These are phyloP conservation scores for Acanthamoeba healyi DNA, from an alignment of 208 protist species.

Conservation along the genomic window DNA sequence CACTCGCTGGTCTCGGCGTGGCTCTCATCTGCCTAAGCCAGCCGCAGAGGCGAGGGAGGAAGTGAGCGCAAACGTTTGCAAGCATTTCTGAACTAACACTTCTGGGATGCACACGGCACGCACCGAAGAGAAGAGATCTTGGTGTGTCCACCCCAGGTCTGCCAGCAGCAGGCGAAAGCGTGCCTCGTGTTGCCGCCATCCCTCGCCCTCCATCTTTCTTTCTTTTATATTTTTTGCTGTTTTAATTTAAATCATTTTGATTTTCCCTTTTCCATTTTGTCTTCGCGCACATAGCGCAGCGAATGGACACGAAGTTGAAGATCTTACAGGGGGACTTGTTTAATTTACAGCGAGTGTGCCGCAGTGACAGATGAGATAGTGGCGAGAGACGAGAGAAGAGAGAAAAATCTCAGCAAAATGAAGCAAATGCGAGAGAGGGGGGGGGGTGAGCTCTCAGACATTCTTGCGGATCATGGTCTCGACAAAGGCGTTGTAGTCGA, in stretches of 20 bases:
- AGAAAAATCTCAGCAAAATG: too few relatives aligned
- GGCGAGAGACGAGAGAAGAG: neutral
- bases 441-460: neutral
- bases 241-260: neutral
- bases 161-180: neutral
- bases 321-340: neutral
- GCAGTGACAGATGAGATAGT: neutral
- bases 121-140: neutral
- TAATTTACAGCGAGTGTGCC: constrained; percentile 1
- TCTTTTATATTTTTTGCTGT: too few relatives aligned
- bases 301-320: neutral
- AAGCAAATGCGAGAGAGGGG: neutral
- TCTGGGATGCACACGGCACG: too few relatives aligned
- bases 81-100: too few relatives aligned
- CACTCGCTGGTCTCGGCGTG: too few relatives aligned
- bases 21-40: too few relatives aligned
- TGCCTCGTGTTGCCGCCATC: neutral
- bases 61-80: too few relatives aligned
- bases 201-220: neutral
- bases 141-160: neutral
- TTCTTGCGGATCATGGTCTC: constrained; percentile 61
- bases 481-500: constrained; percentile 57
- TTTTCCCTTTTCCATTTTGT: neutral
- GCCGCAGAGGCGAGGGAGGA: too few relatives aligned
- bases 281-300: neutral